These are phyloP conservation scores for Centaurea solstitialis DNA, from an alignment of 129 eudicot species.

Conservation along the genomic window DNA sequence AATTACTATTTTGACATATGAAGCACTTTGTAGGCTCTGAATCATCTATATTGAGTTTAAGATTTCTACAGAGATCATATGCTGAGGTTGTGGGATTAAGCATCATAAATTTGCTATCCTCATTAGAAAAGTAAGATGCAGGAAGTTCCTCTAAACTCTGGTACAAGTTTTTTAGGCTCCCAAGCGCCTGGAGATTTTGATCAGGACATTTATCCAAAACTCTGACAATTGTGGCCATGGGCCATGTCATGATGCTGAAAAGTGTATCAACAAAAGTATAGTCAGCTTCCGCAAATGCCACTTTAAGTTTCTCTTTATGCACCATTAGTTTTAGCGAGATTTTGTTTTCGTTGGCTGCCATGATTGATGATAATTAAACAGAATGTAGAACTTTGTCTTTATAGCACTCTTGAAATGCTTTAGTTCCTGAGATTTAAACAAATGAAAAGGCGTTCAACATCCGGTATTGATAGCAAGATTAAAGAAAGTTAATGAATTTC, in stretches of 20 bases:
- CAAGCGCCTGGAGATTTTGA: no score
- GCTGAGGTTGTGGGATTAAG: no score
- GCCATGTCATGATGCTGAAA: conserved; percentile 21
- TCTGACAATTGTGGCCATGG: no score
- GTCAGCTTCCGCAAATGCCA: conserved; percentile 33
- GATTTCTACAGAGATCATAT: no score
- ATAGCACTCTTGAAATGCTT: neutral
- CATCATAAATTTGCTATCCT: no score
- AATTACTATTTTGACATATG: no score
- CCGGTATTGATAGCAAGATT: neutral
- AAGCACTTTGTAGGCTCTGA: no score
- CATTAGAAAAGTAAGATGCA: no score
- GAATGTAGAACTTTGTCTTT: neutral
- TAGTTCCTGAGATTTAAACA: neutral
- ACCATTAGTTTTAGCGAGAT: conserved; percentile 21
- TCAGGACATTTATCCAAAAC: no score
- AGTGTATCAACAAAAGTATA: conserved; percentile 35
- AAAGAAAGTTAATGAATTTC: neutral
- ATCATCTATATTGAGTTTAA: no score
- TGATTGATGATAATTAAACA: neutral
- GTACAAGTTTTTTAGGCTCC: no score
- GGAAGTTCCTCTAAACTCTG: no score
- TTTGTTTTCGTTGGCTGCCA: conserved; percentile 13
- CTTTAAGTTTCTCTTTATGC: conserved; percentile 8
- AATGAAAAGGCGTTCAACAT: neutral